These are phyloP conservation scores for Nakazawaea ernobii DNA, from an alignment of 805 yeast species.

Conservation along the genomic window DNA sequence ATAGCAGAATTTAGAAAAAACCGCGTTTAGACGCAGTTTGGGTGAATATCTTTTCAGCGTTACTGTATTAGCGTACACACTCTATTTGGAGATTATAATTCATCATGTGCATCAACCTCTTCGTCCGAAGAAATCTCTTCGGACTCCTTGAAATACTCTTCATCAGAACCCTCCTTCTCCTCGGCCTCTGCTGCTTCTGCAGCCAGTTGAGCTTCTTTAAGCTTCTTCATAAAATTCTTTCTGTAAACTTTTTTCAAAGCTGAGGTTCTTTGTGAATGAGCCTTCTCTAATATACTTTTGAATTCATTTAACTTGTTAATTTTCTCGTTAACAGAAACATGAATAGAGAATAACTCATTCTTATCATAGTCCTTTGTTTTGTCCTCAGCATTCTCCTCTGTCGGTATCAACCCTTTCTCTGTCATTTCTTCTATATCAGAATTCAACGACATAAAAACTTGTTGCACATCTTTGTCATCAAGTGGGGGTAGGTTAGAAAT, in stretches of 20 bases:
- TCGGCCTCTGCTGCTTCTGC: not conserved
- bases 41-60: too few relatives aligned
- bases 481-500: conserved; percentile 19
- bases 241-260: conserved; percentile 14
- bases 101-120: not conserved
- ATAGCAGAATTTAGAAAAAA: too few relatives aligned
- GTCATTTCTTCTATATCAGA: conserved; percentile 23
- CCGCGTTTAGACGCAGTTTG: too few relatives aligned
- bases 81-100: not conserved
- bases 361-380: conserved; percentile 14
- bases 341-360: conserved; percentile 19
- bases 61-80: too few relatives aligned
- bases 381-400: conserved; percentile 14
- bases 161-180: not conserved
- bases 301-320: conserved; percentile 15
- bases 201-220: conserved; percentile 5
- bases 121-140: not conserved
- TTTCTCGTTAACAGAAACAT: conserved; percentile 17
- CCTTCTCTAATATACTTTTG: conserved; percentile 16
- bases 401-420: conserved; percentile 20
- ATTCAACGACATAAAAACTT: conserved; percentile 19
- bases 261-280: conserved; percentile 23
- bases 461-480: conserved; percentile 23
- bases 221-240: conserved; percentile 7
- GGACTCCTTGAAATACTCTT: not conserved